Percentiles rank a stretch among this genome's conserved stretches.
Evolutionary conservation across 306 rosid genomes (phyloP).

Genomic region (Glycine latifolia): DNA sequence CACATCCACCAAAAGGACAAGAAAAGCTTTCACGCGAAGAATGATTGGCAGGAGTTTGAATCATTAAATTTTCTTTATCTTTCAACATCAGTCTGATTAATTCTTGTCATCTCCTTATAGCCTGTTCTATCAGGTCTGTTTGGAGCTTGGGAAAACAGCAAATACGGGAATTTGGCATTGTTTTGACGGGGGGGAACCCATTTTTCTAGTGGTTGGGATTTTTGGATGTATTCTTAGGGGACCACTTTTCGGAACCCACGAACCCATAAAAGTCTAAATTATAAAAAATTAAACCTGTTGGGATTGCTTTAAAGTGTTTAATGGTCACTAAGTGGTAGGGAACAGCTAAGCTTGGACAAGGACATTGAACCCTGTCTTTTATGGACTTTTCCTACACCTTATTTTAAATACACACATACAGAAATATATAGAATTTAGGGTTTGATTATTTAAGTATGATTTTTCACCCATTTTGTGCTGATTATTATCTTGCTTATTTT

Average conservation of each 20-base stretch:
- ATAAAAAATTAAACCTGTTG: slow-evolving; percentile 47
- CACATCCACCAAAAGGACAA: slow-evolving; percentile 53
- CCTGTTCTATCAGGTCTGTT: slow-evolving; percentile 52
- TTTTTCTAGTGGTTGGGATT: slow-evolving; percentile 62
- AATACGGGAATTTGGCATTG: slow-evolving; percentile 62
- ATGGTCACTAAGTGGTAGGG: slow-evolving; percentile 62
- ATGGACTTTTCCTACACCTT: slow-evolving; percentile 57
- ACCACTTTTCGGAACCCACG: slow-evolving; percentile 53
- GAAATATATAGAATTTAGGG: background rate
- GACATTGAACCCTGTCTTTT: slow-evolving; percentile 81
- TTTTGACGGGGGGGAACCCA: slow-evolving; percentile 48
- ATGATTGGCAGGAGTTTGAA: slow-evolving; percentile 70
- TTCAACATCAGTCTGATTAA: slow-evolving; percentile 69
- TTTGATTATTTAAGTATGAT: slow-evolving; percentile 39
- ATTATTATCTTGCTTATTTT: slow-evolving; percentile 47
- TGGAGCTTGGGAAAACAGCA: slow-evolving; percentile 63
- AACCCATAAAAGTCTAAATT: slow-evolving; percentile 32
- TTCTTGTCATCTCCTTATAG: slow-evolving; percentile 63
- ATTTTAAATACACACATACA: background rate
- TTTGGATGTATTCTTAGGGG: slow-evolving; percentile 71
- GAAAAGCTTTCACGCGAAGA: slow-evolving; percentile 47
- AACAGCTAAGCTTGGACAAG: slow-evolving; percentile 81
- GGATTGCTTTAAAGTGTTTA: slow-evolving; percentile 61
- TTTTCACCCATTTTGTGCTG: slow-evolving; percentile 51
- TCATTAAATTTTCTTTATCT: slow-evolving; percentile 60